A percentile compares a stretch with the other conserved stretches of the same genome.
Evolutionary conservation across 1,139 yeast genomes (phyloP).

Genomic region (Debaryomyces udenii): DNA sequence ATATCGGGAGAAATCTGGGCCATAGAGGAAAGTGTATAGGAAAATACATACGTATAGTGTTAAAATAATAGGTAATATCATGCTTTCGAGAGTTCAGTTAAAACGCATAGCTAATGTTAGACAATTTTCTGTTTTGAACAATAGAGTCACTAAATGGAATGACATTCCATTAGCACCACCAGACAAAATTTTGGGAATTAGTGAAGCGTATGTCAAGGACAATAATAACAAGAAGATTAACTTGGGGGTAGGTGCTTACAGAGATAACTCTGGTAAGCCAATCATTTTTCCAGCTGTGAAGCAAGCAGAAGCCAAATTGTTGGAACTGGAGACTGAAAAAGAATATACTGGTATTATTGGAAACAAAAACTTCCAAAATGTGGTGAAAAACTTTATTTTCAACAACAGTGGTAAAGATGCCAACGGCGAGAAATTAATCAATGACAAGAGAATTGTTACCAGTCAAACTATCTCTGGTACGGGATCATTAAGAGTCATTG

Average conservation of each 20-base stretch:
- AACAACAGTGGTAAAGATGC: constrained; percentile 52
- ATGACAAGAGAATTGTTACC: constrained; percentile 52
- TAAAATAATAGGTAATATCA: constrained; percentile 5
- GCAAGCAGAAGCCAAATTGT: constrained; percentile 46
- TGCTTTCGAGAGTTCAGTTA: constrained; percentile 16
- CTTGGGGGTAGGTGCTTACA: constrained; percentile 56
- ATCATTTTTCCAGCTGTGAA: constrained; percentile 52
- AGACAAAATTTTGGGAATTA: constrained; percentile 71
- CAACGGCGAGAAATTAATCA: constrained; percentile 50
- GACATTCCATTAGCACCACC: constrained; percentile 67
- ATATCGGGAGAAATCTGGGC: constrained; percentile 2
- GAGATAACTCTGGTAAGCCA: constrained; percentile 51
- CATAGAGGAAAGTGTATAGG: not conserved
- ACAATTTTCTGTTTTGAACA: constrained; percentile 24
- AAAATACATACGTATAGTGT: not conserved
- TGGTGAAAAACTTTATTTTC: constrained; percentile 54
- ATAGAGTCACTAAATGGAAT: constrained; percentile 34
- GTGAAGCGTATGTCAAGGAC: constrained; percentile 53
- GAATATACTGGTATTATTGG: constrained; percentile 63
- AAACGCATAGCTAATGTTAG: constrained; percentile 16
- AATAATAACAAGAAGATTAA: constrained; percentile 45
- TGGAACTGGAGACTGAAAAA: constrained; percentile 50
- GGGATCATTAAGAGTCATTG: constrained; percentile 60
- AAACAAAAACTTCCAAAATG: constrained; percentile 48
- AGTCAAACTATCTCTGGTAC: constrained; percentile 65